Percentiles rank a stretch among this genome's conserved stretches.
Evolutionary conservation across 192 early-diverging fungal genomes (phyloP).

Genomic region (Mortierella claussenii): DNA sequence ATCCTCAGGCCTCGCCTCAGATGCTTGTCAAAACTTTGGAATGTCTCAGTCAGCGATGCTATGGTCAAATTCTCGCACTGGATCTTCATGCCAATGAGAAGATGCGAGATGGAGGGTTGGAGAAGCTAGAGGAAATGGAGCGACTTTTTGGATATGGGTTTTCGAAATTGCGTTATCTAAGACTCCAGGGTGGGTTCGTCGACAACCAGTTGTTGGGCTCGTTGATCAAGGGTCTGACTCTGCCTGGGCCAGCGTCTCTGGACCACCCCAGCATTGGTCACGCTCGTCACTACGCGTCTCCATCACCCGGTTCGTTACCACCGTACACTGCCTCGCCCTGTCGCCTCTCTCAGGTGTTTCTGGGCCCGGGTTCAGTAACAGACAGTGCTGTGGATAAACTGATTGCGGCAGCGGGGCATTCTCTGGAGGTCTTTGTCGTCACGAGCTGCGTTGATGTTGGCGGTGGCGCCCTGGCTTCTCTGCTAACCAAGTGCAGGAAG

Average conservation of each 20-base stretch:
- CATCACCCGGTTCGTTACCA: neutral
- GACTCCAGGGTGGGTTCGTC: constrained; percentile 43
- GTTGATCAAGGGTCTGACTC: constrained; percentile 18
- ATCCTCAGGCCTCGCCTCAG: constrained; percentile 43
- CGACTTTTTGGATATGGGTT: constrained; percentile 38
- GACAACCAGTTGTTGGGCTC: constrained; percentile 43
- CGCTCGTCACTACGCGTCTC: neutral
- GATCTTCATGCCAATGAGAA: constrained; percentile 48
- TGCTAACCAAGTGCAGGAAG: constrained; percentile 35
- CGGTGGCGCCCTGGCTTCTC: constrained; percentile 28
- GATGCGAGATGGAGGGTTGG: constrained; percentile 32
- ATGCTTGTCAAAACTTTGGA: constrained; percentile 33
- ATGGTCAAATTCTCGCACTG: constrained; percentile 29
- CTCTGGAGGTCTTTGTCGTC: constrained; percentile 40
- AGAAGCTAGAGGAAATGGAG: constrained; percentile 11
- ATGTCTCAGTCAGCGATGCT: constrained; percentile 20
- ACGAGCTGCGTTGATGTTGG: constrained; percentile 51
- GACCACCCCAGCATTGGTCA: neutral
- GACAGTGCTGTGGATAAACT: constrained; percentile 40
- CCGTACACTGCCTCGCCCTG: neutral
- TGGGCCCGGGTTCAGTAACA: constrained; percentile 49
- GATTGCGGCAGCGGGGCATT: constrained; percentile 32
- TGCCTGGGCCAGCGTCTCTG: neutral
- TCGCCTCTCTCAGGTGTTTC: constrained; percentile 43
- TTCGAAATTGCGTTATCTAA: constrained; percentile 31